phyloP scores from a whole-genome alignment of 164 flowering plant genomes.

The Paratinospora sagittata region DNA sequence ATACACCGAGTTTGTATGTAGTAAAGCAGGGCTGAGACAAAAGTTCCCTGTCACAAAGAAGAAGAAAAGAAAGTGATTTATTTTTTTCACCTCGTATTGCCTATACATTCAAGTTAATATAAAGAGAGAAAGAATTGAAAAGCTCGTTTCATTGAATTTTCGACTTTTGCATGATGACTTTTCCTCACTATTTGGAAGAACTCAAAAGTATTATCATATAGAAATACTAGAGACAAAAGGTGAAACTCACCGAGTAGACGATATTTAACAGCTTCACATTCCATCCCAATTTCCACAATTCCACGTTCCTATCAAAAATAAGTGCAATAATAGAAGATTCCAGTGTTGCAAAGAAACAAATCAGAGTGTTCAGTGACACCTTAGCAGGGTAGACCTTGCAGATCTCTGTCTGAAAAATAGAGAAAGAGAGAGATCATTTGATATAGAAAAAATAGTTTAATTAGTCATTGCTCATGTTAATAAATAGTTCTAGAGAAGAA shows the following conservation, averaged over 20 bases:
- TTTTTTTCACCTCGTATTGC: too few species aligned
- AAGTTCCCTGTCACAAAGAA: slow-evolving; percentile 32
- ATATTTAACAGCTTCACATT: slow-evolving; percentile 34
- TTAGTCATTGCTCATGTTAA: not conserved
- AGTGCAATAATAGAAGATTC: slow-evolving; percentile 34
- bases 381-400: slow-evolving; percentile 37
- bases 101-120: too few species aligned
- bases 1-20: slow-evolving; percentile 40
- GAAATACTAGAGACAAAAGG: not conserved
- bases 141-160: too few species aligned
- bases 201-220: not conserved
- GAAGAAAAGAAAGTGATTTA: not conserved
- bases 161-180: too few species aligned
- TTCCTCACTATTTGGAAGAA: too few species aligned
- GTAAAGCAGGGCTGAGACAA: slow-evolving; percentile 26
- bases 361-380: slow-evolving; percentile 30
- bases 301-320: slow-evolving; percentile 22
- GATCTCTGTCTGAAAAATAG: slow-evolving; percentile 19
- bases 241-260: slow-evolving; percentile 30
- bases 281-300: slow-evolving; percentile 37
- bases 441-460: not conserved
- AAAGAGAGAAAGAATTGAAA: too few species aligned
- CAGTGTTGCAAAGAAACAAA: slow-evolving; percentile 37
- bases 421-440: not conserved
- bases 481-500: not conserved